phyloP scores from a whole-genome alignment of 805 yeast species.

The Candida vartiovaarae region DNA sequence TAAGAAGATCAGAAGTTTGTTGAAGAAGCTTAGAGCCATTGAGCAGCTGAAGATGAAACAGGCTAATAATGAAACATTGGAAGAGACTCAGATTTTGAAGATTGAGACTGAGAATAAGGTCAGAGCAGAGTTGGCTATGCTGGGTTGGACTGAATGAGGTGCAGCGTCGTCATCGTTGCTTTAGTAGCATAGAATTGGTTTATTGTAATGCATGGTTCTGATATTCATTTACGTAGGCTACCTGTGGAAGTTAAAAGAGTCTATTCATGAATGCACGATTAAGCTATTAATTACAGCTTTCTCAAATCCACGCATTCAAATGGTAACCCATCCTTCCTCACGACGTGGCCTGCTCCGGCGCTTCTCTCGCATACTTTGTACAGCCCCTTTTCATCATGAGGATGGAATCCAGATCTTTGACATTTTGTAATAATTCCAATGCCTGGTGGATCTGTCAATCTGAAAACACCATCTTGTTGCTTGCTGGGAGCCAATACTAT shows the following conservation, averaged over 20 bases:
- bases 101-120: constrained; percentile 82
- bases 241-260: too few relatives aligned
- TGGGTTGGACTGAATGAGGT: constrained; percentile 59
- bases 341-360: constrained; percentile 41
- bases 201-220: neutral
- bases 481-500: constrained; percentile 55
- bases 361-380: constrained; percentile 39
- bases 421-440: constrained; percentile 48
- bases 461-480: constrained; percentile 39
- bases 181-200: neutral
- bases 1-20: constrained; percentile 81
- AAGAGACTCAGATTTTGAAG: constrained; percentile 87
- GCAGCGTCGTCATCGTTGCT: neutral
- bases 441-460: constrained; percentile 63
- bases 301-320: constrained; percentile 45
- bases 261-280: too few relatives aligned
- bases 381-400: constrained; percentile 44
- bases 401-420: constrained; percentile 47
- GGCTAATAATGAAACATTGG: constrained; percentile 75
- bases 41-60: constrained; percentile 83
- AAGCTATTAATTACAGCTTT: neutral
- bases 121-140: constrained; percentile 58
- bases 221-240: too few relatives aligned
- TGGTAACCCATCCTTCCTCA: constrained; percentile 37
- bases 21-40: constrained; percentile 94